Base-by-base conservation (phyloP, 495 filamentous ascomycete species). In the Xylaria acuta region DNA sequence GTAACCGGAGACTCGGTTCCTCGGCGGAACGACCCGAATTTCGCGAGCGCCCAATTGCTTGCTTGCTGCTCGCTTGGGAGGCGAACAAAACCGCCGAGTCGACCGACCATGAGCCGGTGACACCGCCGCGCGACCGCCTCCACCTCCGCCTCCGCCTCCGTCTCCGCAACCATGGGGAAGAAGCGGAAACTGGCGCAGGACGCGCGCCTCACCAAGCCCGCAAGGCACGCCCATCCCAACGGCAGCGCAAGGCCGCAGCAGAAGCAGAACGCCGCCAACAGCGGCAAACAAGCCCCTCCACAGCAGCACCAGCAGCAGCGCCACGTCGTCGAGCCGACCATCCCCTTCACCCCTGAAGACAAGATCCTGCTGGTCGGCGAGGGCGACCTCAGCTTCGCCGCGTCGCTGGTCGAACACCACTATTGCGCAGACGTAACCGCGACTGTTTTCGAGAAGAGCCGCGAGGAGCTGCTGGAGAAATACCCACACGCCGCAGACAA, bases 331-430 rank as follows among this genome's bases (percentile, higher is more conserved):
- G 78, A 84, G 47, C 88, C 91, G 11, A 88, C 86, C 49, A 89
- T 97, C 72, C 95, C 94, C n/a, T 97, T 97, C 82, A 79, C 84
- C 27, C 86, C 87, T 30, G 79, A 83, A 64, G 90, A 96, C 78
- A 83, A 87, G 68, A 92, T 98, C 71, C 88, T 99, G 34, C 86
- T 98, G 2, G 80, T 99, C 75, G 96, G 95, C 63, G 95, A 99
- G 84, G 95, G 92, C 84, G 95, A 99, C 78, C 94, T 99, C 78
- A 95, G 93, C 68, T 98, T 97, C 80, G 89, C 94, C 22, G 88
- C 86, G 71, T 92, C 92, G 0, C 84, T 98, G 18, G 86, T 91
- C 70, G 83, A 85, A 38, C 87, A 92, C 78, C 92, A 97, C 82
- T 86, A 83, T 63, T 95, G 91, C 83, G 84, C 81, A 70, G 82